phyloP scores from a whole-genome alignment of 352 stramenopile genomes.

The Salisapilia sapeloensis region DNA sequence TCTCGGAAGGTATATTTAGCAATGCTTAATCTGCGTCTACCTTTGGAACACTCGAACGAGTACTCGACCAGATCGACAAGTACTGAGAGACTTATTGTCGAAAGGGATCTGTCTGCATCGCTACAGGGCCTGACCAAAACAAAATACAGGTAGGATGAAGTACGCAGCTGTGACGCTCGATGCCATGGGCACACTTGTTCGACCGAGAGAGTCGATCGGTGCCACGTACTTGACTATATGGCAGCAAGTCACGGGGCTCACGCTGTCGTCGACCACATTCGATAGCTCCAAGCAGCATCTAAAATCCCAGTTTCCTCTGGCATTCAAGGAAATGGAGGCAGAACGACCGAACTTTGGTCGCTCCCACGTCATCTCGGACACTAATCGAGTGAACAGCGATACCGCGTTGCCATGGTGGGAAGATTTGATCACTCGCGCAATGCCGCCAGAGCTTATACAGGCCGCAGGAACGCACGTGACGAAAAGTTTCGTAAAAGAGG shows the following conservation, averaged over 20 bases:
- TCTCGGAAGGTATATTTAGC: no score
- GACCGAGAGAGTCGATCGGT: conserved; percentile 18
- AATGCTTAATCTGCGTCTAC: no score
- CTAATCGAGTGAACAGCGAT: background rate
- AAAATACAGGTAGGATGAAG: no score
- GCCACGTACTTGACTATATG: conserved; percentile 32
- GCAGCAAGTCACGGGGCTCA: conserved; percentile 7
- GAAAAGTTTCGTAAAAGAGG: conserved; percentile 13
- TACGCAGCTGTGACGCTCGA: conserved; percentile 33
- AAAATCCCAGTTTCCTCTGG: conserved; percentile 13
- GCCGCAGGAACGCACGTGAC: conserved; percentile 3
- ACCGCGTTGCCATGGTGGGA: conserved; percentile 39
- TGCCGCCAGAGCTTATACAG: conserved; percentile 10
- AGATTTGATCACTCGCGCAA: conserved; percentile 22
- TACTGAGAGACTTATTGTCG: no score
- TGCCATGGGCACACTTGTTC: conserved; percentile 53
- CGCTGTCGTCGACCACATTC: conserved; percentile 9
- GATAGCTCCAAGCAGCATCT: conserved; percentile 7
- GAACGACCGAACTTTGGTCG: conserved; percentile 32
- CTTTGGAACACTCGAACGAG: no score
- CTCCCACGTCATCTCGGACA: background rate
- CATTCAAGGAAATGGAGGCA: conserved; percentile 13
- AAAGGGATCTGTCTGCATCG: no score
- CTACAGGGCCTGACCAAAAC: no score
- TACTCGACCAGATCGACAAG: no score